Evolutionary conservation across 371 early-diverging fungal genomes (phyloP), one percentile per base, ranked within the genome.

Genomic region (Syncephalastrum contaminatum): DNA sequence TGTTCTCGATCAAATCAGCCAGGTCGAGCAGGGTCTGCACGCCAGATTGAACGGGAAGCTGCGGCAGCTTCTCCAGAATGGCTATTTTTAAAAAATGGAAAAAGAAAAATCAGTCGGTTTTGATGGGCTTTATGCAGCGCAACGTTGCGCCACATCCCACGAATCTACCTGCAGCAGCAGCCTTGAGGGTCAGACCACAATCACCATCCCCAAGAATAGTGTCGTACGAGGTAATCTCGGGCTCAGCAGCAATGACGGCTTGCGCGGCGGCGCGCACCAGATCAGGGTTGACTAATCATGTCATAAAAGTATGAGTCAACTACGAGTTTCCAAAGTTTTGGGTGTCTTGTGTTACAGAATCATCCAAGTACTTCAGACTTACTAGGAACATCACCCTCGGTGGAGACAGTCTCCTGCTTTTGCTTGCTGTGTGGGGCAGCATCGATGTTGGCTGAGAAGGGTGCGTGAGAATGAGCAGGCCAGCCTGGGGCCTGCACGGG

Each of bases 191-290:
- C 13, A 76, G 70, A 6, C 93, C 93, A 59, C 93, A 93, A 59
- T 92, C 93, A 15, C 93, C 93, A 62, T 93, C 93, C 15, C 93
- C 93, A 51, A 82, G 73, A 42, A 89, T 57, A 41, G 85, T 83
- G 58, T 93, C 93, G 45, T 79, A 82, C 15, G 64, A 62, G 5
- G 91, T 91, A 30, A 93, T 75, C 18, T 81, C 70, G 4, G 89
- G 87, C 64, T 91, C 91, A n/a, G 73, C 80, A 8, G 59, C 67
- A 27, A 89, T 84, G 0, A 86, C 82, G 6, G 70, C 73, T 19
- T 78, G 30, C 47, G 82, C 77, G 14, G 81, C 86, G 20, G 63
- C 56, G 14, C 70, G 66, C 22, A 91, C 80, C 15, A 65, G 36
- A 5, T 30, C 36, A 10, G 36, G 36, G 36, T 30, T 30, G 36